These are phyloP conservation scores for Pezicula rhizophila DNA, from an alignment of 2,329 filamentous ascomycete species.

Conservation along the genomic window DNA sequence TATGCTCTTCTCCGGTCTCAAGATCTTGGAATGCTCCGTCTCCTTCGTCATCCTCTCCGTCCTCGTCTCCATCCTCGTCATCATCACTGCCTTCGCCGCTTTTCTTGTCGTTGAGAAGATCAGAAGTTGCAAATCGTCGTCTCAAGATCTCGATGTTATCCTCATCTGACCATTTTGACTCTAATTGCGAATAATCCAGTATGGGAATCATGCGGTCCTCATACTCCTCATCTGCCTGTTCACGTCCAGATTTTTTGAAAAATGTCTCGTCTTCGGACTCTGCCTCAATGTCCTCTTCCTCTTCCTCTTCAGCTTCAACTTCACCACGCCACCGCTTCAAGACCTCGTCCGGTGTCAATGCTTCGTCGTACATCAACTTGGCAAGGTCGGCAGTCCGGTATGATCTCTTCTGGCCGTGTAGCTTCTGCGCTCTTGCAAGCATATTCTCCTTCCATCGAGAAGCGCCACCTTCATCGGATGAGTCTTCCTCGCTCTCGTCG, in stretches of 20 bases:
- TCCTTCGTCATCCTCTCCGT: constrained; percentile 59
- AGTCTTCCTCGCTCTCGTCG: constrained; percentile 21
- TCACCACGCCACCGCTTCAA: constrained; percentile 75
- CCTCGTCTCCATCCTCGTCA: constrained; percentile 39
- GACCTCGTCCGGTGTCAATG: constrained; percentile 68
- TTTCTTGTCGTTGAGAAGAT: constrained; percentile 49
- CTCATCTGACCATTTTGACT: constrained; percentile 77
- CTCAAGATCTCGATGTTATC: constrained; percentile 72
- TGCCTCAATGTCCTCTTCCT: constrained; percentile 55
- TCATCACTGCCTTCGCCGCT: constrained; percentile 42
- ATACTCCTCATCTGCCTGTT: constrained; percentile 60
- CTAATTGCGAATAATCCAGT: constrained; percentile 75
- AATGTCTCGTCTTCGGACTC: constrained; percentile 50
- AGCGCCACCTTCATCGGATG: constrained; percentile 62
- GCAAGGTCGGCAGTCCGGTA: constrained; percentile 80
- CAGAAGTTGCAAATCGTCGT: constrained; percentile 67
- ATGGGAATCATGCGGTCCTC: constrained; percentile 76
- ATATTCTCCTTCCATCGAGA: constrained; percentile 87
- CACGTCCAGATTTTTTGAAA: constrained; percentile 57
- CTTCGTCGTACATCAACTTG: constrained; percentile 81
- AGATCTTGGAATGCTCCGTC: constrained; percentile 83
- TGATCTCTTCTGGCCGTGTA: constrained; percentile 64
- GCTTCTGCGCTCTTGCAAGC: constrained; percentile 62
- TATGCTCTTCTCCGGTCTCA: constrained; percentile 64
- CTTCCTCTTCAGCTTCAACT: constrained; percentile 38